phyloP scores from a whole-genome alignment of 129 eudicot species.

The Ambrosia artemisiifolia region DNA sequence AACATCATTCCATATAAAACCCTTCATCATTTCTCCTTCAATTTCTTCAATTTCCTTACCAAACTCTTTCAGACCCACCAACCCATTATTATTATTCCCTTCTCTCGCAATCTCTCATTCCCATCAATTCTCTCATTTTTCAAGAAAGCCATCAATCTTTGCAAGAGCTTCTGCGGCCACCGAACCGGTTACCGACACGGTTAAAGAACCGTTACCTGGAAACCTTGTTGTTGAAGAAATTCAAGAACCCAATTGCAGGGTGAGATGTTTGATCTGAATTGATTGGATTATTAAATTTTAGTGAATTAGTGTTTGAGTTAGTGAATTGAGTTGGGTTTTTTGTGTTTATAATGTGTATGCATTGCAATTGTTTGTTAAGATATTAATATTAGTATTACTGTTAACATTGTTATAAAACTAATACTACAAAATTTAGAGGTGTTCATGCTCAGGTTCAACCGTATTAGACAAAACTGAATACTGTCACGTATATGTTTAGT shows the following conservation, averaged over 20 bases:
- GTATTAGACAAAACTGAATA: too few species aligned
- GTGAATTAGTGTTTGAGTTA: background rate
- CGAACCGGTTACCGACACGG: conserved; percentile 30
- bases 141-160: conserved; percentile 20
- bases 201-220: conserved; percentile 69
- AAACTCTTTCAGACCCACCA: conserved; percentile 30
- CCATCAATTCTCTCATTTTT: conserved; percentile 30
- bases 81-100: background rate
- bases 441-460: too few species aligned
- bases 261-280: conserved; percentile 25
- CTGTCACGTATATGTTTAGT: too few species aligned
- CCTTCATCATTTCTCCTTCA: conserved; percentile 19
- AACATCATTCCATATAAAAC: conserved; percentile 31
- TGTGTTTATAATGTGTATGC: conserved; percentile 5
- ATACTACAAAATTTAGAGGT: background rate
- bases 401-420: background rate
- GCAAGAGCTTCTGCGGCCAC: conserved; percentile 40
- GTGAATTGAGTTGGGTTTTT: background rate
- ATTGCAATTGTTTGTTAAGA: conserved; percentile 23
- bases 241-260: conserved; percentile 78
- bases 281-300: background rate
- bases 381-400: background rate
- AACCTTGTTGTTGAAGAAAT: conserved; percentile 60
- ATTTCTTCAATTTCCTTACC: conserved; percentile 30
- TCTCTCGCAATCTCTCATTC: conserved; percentile 29